phyloP scores from a whole-genome alignment of 352 stramenopile genomes.

The Phytophthora tentaculata region DNA sequence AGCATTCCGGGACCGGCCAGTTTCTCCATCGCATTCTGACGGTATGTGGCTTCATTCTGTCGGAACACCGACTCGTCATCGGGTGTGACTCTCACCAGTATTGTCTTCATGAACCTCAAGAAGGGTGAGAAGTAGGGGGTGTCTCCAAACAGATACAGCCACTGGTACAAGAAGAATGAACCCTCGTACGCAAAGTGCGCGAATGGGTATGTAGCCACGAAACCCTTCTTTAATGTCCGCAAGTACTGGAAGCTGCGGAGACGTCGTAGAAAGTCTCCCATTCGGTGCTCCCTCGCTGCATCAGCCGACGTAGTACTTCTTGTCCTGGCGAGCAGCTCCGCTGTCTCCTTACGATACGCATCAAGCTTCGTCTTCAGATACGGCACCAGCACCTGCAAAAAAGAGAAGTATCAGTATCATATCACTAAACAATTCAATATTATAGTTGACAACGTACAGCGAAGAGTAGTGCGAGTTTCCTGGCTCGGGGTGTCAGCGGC shows the following conservation, averaged over 20 bases:
- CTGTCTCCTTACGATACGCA: constrained; percentile 56
- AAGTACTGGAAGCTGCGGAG: constrained; percentile 59
- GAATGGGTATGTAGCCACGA: constrained; percentile 77
- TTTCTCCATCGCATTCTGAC: constrained; percentile 54
- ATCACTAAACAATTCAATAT: not conserved
- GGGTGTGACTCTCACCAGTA: constrained; percentile 73
- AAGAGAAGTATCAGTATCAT: not conserved
- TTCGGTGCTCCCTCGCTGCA: constrained; percentile 13
- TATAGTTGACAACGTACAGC: constrained; percentile 41
- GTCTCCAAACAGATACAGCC: constrained; percentile 87
- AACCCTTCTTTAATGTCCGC: constrained; percentile 55
- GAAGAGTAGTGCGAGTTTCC: constrained; percentile 63
- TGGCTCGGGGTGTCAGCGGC: constrained; percentile 50
- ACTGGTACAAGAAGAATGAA: constrained; percentile 86
- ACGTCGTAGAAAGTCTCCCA: constrained; percentile 52
- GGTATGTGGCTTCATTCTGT: constrained; percentile 65
- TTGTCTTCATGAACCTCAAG: constrained; percentile 70
- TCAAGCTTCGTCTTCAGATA: constrained; percentile 86
- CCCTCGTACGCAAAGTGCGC: constrained; percentile 83
- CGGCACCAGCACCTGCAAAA: constrained; percentile 62
- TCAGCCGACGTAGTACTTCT: constrained; percentile 1
- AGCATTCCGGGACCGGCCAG: constrained; percentile 52
- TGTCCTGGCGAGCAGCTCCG: constrained; percentile 38
- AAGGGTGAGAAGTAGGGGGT: constrained; percentile 87
- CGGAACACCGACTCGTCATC: constrained; percentile 69